A percentile compares a stretch with the other conserved stretches of the same genome.
phyloP scores from a whole-genome alignment of 768 basidiomycete genomes.

The Gymnopilus junonius region DNA sequence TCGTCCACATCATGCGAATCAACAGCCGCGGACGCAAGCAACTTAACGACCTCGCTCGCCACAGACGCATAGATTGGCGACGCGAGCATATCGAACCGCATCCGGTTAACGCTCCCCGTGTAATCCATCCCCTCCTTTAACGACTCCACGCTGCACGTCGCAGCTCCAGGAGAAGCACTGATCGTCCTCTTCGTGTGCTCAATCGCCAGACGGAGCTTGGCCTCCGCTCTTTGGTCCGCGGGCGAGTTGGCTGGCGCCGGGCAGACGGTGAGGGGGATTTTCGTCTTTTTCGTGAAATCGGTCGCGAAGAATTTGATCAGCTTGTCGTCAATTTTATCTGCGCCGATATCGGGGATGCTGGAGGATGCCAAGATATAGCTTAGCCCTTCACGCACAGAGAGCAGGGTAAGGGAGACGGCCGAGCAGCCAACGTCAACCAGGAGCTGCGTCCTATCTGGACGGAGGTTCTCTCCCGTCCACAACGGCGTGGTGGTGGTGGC shows the following conservation, averaged over 20 bases:
- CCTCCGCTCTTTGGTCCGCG: conserved; percentile 80
- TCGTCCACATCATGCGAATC: conserved; percentile 77
- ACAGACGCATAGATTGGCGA: conserved; percentile 64
- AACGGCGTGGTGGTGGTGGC: conserved; percentile 55
- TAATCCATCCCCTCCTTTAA: conserved; percentile 94
- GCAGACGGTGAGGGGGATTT: conserved; percentile 67
- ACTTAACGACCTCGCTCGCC: conserved; percentile 49
- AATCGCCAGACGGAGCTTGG: conserved; percentile 91
- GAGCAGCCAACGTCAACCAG: conserved; percentile 84
- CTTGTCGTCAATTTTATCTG: conserved; percentile 76
- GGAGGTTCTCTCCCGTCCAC: conserved; percentile 42
- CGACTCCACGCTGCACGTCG: conserved; percentile 91
- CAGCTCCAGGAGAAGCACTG: conserved; percentile 84
- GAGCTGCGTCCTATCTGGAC: conserved; percentile 74
- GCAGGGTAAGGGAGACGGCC: conserved; percentile 66
- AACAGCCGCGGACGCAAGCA: conserved; percentile 54
- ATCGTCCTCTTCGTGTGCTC: conserved; percentile 96
- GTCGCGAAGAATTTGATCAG: conserved; percentile 91
- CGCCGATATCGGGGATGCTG: conserved; percentile 55
- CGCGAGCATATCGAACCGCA: conserved; percentile 68
- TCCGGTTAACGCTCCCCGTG: conserved; percentile 57
- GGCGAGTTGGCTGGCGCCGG: conserved; percentile 53
- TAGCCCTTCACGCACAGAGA: conserved; percentile 79
- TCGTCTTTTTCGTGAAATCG: conserved; percentile 97
- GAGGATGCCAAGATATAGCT: conserved; percentile 63